These are phyloP conservation scores for Alternaria incomplexa DNA, from an alignment of 2,329 filamentous ascomycete genomes.

Conservation along the genomic window DNA sequence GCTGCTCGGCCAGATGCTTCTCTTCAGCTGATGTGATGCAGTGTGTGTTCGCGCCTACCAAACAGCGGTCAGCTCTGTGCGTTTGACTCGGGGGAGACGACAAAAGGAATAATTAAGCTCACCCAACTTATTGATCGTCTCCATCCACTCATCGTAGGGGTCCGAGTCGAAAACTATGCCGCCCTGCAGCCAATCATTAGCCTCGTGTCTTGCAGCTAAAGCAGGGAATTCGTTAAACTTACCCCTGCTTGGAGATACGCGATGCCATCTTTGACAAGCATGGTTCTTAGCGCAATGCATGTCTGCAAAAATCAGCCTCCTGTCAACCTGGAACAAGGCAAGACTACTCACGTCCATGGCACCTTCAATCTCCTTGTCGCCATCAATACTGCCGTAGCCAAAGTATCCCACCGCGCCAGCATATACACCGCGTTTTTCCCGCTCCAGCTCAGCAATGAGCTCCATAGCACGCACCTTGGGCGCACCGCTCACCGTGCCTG, in stretches of 20 bases:
- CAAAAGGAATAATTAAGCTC: constrained; percentile 19
- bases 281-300: constrained; percentile 82
- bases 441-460: constrained; percentile 90
- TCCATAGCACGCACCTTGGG: constrained; percentile 98
- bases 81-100: constrained; percentile 1
- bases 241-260: constrained; percentile 84
- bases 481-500: constrained; percentile 82
- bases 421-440: constrained; percentile 93
- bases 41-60: constrained; percentile 73
- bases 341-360: constrained; percentile 73
- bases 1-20: constrained; percentile 61
- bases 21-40: constrained; percentile 86
- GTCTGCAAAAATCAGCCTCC: constrained; percentile 46
- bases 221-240: constrained; percentile 64
- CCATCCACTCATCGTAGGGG: constrained; percentile 87
- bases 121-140: constrained; percentile 96
- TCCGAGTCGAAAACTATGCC: constrained; percentile 72
- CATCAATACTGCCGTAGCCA: constrained; percentile 77
- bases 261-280: constrained; percentile 89
- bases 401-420: constrained; percentile 97
- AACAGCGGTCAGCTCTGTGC: constrained; percentile 27
- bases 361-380: constrained; percentile 70
- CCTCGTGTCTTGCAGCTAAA: constrained; percentile 4
- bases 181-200: constrained; percentile 37
- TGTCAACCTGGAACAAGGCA: constrained; percentile 13